These are phyloP conservation scores for Aspergillus mulundensis DNA, from an alignment of 495 filamentous ascomycete genomes.

Conservation along the genomic window DNA sequence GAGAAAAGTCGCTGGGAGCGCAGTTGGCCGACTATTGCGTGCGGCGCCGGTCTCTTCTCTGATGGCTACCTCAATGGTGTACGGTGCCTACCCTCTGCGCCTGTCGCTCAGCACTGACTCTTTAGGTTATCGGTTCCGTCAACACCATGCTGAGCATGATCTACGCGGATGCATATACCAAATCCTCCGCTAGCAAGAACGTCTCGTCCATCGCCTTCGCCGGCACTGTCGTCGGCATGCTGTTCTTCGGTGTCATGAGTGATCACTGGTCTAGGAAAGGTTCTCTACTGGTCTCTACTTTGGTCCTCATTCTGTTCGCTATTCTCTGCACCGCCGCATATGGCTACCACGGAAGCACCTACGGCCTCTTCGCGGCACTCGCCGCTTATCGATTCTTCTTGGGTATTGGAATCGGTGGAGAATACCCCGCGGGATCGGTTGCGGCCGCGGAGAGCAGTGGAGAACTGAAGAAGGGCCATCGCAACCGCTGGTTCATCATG, in stretches of 20 bases:
- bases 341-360: conserved; percentile 55
- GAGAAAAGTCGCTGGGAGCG: conserved; percentile 55
- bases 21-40: conserved; percentile 68
- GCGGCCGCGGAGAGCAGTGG: conserved; percentile 79
- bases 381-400: conserved; percentile 82
- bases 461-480: conserved; percentile 71
- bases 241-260: conserved; percentile 75
- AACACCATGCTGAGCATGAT: conserved; percentile 63
- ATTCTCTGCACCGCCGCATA: conserved; percentile 75
- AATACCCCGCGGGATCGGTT: conserved; percentile 88
- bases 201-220: conserved; percentile 80
- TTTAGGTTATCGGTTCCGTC: conserved; percentile 76
- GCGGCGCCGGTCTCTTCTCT: conserved; percentile 84
- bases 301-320: conserved; percentile 80
- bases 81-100: conserved; percentile 9
- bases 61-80: conserved; percentile 89
- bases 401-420: conserved; percentile 62
- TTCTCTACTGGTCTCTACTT: conserved; percentile 73
- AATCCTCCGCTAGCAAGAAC: conserved; percentile 63
- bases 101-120: background rate
- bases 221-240: conserved; percentile 80
- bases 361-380: conserved; percentile 75
- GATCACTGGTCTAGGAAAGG: conserved; percentile 83
- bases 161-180: conserved; percentile 60
- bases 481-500: conserved; percentile 88